phyloP scores from a whole-genome alignment of 345 rosid species.

The Camelina sativa region DNA sequence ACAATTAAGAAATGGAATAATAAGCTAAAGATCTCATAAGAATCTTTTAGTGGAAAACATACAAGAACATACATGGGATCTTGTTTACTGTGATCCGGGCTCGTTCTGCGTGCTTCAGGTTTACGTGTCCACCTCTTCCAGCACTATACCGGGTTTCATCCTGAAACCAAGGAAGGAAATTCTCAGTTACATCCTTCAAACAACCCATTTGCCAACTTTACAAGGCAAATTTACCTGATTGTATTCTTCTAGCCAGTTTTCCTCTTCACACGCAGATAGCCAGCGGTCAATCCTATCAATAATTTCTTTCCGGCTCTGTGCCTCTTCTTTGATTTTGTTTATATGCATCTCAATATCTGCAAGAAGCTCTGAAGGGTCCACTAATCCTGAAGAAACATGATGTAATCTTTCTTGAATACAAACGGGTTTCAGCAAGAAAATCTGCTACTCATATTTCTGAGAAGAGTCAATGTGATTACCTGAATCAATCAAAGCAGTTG shows the following conservation, averaged over 20 bases:
- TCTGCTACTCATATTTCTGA: background rate
- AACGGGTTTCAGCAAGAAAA: constrained; percentile 1
- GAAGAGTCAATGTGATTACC: constrained; percentile 47
- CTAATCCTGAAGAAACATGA: constrained; percentile 58
- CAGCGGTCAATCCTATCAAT: constrained; percentile 90
- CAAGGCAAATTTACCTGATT: constrained; percentile 53
- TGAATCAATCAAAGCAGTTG: constrained; percentile 88
- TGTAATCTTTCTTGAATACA: background rate
- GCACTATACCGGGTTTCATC: constrained; percentile 81
- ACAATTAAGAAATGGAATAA: background rate
- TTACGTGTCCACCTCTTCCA: constrained; percentile 92
- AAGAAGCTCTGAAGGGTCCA: constrained; percentile 89
- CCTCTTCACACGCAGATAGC: constrained; percentile 94
- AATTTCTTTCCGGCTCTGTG: constrained; percentile 84
- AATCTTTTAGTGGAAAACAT: background rate
- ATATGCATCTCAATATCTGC: constrained; percentile 84
- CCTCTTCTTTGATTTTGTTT: constrained; percentile 73
- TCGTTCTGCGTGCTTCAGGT: constrained; percentile 88
- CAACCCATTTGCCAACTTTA: background rate
- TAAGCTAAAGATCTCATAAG: constrained; percentile 17
- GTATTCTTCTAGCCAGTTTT: constrained; percentile 97
- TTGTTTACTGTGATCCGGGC: constrained; percentile 83
- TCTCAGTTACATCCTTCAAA: constrained; percentile 7
- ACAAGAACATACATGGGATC: constrained; percentile 69
- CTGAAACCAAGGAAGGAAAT: constrained; percentile 44